Evolutionary conservation across 192 early-diverging fungal species (phyloP), one percentile per base, ranked within the genome.

Genomic region (Backusella tuberculispora): DNA sequence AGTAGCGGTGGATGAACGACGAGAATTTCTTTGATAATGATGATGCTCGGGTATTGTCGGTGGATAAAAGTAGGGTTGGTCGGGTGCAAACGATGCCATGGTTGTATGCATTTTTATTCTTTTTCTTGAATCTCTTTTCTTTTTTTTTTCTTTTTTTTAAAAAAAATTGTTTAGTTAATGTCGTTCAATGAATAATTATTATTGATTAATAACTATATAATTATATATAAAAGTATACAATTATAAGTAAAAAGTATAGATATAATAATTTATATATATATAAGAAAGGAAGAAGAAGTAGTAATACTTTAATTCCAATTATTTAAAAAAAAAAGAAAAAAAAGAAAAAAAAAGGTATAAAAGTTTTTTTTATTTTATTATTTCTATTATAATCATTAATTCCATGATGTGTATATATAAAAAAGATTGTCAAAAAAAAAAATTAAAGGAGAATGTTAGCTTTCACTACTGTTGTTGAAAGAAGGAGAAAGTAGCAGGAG

Each of bases 1-100:
- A 10, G 76, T 44, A 17, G 71, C 76, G 38, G 50, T 46, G 10
- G 76, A 73, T 21, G 60, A 34, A 41, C 71, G 46, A 46, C 76
- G 56, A 19, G 76, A 73, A 68, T 65, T 43, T 26, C 42, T 43
- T 6, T 42, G 19, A 15, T 48, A 65, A 29, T 44, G 63, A 12
- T 60, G 17, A 21, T 53, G 44, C 14, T 73, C 72, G 14, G 72
- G 72, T 43, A 65, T 65, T 7, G 19, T 64, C 45, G 72, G 56
- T 17, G 56, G 40, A 29, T 65, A 40, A 21, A 43, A 69, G 37
- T 78, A 26, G 37, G 42, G 37, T 21, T 72, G 42, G 21, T 46
- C 71, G 21, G 47, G 15, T n/a, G 38, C 21, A 37, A 68, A 66
- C 10, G 76, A 71, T 45, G 71, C 41, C 26, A 50, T 43, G 45